Conservation (phyloP, 2,329 filamentous ascomycete genomes). For the Diaporthe caulivora region DNA sequence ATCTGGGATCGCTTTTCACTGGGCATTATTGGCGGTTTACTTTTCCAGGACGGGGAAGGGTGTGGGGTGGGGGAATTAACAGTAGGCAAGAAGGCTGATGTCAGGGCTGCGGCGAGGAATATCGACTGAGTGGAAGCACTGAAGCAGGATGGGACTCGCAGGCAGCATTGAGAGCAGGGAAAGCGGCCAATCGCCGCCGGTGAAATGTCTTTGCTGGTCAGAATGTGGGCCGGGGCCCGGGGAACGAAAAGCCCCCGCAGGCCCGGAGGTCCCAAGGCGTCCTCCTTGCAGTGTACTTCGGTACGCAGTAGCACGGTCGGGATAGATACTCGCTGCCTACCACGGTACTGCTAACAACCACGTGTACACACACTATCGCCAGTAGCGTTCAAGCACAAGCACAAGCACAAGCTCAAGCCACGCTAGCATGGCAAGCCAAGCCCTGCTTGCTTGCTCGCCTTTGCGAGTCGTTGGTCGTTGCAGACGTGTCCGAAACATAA, state of each 20-base stretch:
- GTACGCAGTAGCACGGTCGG: too few relatives aligned
- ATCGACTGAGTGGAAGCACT: not conserved
- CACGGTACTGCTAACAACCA: not conserved
- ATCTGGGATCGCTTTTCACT: conserved; percentile 1
- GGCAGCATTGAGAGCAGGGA: not conserved
- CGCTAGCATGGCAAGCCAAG: conserved; percentile 12
- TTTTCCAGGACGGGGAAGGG: not conserved
- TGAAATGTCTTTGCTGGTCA: conserved; percentile 16
- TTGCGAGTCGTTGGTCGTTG: not conserved
- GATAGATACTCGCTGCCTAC: not conserved
- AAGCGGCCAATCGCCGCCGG: conserved; percentile 8
- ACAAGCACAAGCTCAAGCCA: not conserved
- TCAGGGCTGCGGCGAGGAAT: not conserved
- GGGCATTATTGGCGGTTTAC: not conserved
- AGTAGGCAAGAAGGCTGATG: not conserved
- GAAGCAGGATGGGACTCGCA: conserved; percentile 8
- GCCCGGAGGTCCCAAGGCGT: not conserved
- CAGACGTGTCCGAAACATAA: conserved; percentile 13
- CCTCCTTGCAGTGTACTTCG: not conserved
- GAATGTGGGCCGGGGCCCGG: conserved; percentile 17
- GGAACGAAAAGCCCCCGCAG: not conserved
- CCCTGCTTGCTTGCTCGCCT: not conserved
- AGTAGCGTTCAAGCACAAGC: not conserved
- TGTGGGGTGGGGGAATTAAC: too few relatives aligned
- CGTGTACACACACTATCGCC: not conserved